These are phyloP conservation scores for Tricholoma sp. DNA, from an alignment of 768 basidiomycete genomes.

Conservation along the genomic window DNA sequence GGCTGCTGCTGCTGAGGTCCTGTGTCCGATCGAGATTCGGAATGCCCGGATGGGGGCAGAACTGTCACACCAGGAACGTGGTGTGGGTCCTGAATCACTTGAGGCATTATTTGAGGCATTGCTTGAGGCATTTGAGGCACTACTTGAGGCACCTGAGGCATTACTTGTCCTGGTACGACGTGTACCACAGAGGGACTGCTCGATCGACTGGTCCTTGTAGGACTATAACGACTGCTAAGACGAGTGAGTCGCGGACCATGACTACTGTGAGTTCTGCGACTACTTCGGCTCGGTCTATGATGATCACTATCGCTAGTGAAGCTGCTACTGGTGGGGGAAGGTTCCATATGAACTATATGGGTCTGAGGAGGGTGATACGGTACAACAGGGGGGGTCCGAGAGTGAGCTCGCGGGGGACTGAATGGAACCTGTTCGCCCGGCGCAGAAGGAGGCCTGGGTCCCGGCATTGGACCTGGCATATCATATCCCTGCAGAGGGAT, in stretches of 20 bases:
- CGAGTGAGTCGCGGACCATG: constrained; percentile 8
- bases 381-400: background rate
- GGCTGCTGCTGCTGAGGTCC: background rate
- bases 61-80: background rate
- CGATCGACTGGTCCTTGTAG: background rate
- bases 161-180: background rate
- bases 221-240: constrained; percentile 6
- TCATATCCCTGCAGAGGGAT: constrained; percentile 14
- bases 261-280: constrained; percentile 14
- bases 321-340: constrained; percentile 2
- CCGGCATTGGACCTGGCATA: constrained; percentile 15
- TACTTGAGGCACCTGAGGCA: background rate
- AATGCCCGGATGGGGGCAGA: background rate
- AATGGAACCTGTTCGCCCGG: constrained; percentile 11
- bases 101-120: background rate
- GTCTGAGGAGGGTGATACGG: constrained; percentile 2
- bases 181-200: background rate
- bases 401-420: constrained; percentile 16
- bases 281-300: background rate
- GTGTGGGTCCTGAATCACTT: background rate
- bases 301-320: background rate
- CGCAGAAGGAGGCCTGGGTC: constrained; percentile 3
- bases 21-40: background rate
- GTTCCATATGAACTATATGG: constrained; percentile 8
- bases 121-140: background rate